Evolutionary conservation across 805 yeast species (phyloP).

Genomic region (Cyberlindnera petersonii): DNA sequence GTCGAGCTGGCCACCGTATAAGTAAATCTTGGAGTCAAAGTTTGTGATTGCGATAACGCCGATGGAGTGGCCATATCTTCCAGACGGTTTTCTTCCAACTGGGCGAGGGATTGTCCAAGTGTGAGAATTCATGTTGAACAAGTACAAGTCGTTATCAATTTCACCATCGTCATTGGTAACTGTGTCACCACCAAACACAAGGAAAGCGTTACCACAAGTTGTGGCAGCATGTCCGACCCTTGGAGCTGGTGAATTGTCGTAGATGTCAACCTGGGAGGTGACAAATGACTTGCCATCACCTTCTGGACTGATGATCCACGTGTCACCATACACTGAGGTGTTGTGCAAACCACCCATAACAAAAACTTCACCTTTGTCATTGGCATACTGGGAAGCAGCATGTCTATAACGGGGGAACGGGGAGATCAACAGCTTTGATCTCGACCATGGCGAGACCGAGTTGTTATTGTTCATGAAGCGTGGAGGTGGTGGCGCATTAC

Average conservation of each 20-base stretch:
- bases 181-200: slow-evolving; percentile 96
- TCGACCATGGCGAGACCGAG: slow-evolving; percentile 55
- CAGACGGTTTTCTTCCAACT: slow-evolving; percentile 72
- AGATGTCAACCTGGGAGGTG: slow-evolving; percentile 59
- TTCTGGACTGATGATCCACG: slow-evolving; percentile 77
- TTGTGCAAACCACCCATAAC: slow-evolving; percentile 96
- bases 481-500: slow-evolving; percentile 6
- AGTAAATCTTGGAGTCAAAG: slow-evolving; percentile 57
- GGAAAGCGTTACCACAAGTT: slow-evolving; percentile 90
- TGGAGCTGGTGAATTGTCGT: slow-evolving; percentile 85
- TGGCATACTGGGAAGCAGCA: slow-evolving; percentile 70
- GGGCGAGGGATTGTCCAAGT: slow-evolving; percentile 81
- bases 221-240: slow-evolving; percentile 95
- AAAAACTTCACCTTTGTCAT: slow-evolving; percentile 77
- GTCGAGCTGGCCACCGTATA: slow-evolving; percentile 95
- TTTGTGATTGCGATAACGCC: slow-evolving; percentile 66
- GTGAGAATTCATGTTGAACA: slow-evolving; percentile 73
- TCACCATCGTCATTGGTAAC: slow-evolving; percentile 69
- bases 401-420: slow-evolving; percentile 97
- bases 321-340: slow-evolving; percentile 88
- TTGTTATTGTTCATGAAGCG: slow-evolving; percentile 12
- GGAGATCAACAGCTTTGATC: slow-evolving; percentile 59
- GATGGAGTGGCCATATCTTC: slow-evolving; percentile 92
- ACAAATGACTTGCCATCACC: slow-evolving; percentile 28
- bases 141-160: slow-evolving; percentile 85